These are phyloP conservation scores for Diaporthe velutina DNA, from an alignment of 2,329 filamentous ascomycete species.

Conservation along the genomic window DNA sequence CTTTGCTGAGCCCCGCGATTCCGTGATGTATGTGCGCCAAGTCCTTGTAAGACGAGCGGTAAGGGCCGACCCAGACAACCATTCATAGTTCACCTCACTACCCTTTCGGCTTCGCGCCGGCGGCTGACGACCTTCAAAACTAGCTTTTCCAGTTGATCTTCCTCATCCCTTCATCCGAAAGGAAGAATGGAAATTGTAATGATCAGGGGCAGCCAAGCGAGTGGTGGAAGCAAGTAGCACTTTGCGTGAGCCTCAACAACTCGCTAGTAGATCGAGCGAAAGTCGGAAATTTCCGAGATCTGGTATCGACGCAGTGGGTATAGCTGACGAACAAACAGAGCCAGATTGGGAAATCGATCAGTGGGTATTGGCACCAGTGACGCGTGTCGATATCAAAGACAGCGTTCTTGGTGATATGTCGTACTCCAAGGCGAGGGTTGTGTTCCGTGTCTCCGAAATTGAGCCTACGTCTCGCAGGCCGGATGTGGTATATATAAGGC, in stretches of 20 bases:
- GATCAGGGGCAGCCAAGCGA: neutral
- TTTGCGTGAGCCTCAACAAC: neutral
- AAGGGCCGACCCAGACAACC: no score
- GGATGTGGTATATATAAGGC: neutral
- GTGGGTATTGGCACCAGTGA: neutral
- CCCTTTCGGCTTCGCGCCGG: no score
- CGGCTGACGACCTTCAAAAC: no score
- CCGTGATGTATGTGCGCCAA: no score
- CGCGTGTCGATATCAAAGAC: neutral
- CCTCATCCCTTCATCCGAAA: no score
- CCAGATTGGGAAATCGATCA: neutral
- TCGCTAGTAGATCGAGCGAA: neutral
- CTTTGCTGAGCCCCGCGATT: no score
- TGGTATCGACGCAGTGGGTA: neutral
- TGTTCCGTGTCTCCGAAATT: neutral
- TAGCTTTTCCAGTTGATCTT: no score
- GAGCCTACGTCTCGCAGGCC: no score
- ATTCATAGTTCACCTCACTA: no score
- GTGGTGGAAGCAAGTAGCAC: neutral
- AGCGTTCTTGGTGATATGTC: neutral
- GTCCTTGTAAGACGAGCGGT: no score
- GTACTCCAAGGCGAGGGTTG: neutral
- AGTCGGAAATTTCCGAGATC: neutral
- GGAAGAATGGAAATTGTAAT: no score
- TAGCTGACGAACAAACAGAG: no score